Evolutionary conservation across 2,329 filamentous ascomycete species (phyloP).

Genomic region (Cadophora luteo-olivacea): DNA sequence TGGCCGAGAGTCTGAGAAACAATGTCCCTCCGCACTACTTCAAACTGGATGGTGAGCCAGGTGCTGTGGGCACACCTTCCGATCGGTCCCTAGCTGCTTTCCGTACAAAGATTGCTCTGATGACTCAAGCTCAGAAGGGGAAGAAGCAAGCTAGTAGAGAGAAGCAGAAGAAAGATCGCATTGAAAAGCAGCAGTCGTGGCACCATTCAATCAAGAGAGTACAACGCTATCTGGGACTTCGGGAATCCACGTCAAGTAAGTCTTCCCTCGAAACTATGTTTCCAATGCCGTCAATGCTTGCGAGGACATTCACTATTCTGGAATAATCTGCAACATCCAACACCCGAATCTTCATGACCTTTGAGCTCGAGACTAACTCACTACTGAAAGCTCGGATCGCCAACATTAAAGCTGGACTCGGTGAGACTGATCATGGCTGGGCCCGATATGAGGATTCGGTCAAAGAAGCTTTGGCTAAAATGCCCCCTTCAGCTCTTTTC

Average conservation of each 20-base stretch:
- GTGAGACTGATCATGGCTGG: conserved; percentile 38
- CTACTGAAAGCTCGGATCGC: conserved; percentile 16
- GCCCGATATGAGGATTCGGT: conserved; percentile 38
- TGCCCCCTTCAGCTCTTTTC: conserved; percentile 44
- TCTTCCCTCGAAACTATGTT: background rate
- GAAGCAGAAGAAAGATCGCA: conserved; percentile 54
- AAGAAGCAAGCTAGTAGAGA: conserved; percentile 54
- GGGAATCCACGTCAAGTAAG: conserved; percentile 42
- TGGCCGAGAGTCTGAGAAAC: conserved; percentile 33
- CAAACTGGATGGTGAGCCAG: conserved; percentile 40
- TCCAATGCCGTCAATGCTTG: background rate
- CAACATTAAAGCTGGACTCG: conserved; percentile 35
- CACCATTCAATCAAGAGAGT: conserved; percentile 64
- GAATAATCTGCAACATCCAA: no score
- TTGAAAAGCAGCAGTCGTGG: conserved; percentile 58
- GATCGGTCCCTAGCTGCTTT: conserved; percentile 54
- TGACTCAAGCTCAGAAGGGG: conserved; percentile 56
- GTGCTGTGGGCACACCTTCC: conserved; percentile 42
- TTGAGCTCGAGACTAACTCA: background rate
- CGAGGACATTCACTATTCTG: background rate
- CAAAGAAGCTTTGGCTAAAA: conserved; percentile 38
- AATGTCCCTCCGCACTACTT: conserved; percentile 44
- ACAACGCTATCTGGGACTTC: conserved; percentile 75
- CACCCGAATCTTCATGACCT: no score
- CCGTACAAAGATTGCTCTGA: conserved; percentile 59